Conservation (phyloP, 805 yeast species). For the Phaffomyces thermotolerans region DNA sequence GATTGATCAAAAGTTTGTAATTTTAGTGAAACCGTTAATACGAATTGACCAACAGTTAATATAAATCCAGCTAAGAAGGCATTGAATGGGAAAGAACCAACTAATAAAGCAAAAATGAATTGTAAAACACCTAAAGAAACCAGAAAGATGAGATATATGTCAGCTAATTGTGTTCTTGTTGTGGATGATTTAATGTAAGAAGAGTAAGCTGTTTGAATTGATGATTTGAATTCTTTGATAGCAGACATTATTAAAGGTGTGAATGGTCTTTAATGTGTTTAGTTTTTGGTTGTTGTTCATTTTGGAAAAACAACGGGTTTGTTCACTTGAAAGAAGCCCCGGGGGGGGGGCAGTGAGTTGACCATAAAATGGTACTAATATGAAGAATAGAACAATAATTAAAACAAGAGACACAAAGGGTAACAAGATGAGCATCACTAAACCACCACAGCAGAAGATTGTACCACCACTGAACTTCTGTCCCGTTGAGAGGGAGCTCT, state of each 20-base stretch:
- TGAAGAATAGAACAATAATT: constrained; percentile 12
- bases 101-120: constrained; percentile 64
- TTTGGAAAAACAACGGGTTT: not conserved
- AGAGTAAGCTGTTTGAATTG: constrained; percentile 26
- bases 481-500: constrained; percentile 83
- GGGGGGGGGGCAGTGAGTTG: no score
- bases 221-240: constrained; percentile 6
- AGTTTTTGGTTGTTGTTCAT: not conserved
- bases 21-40: constrained; percentile 74
- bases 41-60: constrained; percentile 92
- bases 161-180: constrained; percentile 58
- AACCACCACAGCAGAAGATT: constrained; percentile 53
- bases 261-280: not conserved
- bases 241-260: constrained; percentile 15
- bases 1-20: constrained; percentile 45
- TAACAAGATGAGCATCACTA: not conserved
- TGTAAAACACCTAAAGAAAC: constrained; percentile 73
- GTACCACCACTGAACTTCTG: constrained; percentile 95
- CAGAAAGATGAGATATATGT: constrained; percentile 65
- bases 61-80: constrained; percentile 93
- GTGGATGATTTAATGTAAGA: constrained; percentile 28
- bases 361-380: no score
- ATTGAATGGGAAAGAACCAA: constrained; percentile 94
- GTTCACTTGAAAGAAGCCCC: no score
- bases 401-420: constrained; percentile 1